Conservation (phyloP, 2,329 filamentous ascomycete species). For the Leptographium wingfieldii region DNA sequence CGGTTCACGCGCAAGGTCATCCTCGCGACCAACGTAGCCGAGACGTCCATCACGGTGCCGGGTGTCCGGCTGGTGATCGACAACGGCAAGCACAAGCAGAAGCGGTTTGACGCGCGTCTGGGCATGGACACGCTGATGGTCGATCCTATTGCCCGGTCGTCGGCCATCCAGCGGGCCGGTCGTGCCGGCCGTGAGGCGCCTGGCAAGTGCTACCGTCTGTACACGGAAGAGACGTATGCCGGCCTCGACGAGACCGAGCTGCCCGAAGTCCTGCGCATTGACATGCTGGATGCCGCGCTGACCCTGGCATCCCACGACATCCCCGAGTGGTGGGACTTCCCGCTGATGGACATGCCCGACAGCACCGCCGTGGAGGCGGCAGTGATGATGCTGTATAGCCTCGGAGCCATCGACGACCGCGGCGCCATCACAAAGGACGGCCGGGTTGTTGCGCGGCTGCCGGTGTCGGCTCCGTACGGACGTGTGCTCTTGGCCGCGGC, state of each 20-base stretch:
- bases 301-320: conserved; percentile 91
- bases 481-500: conserved; percentile 73
- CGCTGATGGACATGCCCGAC: conserved; percentile 71
- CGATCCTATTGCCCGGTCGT: conserved; percentile 85
- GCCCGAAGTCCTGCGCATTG: conserved; percentile 83
- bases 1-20: conserved; percentile 78
- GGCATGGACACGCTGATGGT: conserved; percentile 84
- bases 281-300: conserved; percentile 72
- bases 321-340: conserved; percentile 68
- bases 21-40: conserved; percentile 93
- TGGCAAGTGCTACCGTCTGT: conserved; percentile 81
- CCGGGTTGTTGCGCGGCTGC: conserved; percentile 66
- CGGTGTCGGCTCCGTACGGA: conserved; percentile 68
- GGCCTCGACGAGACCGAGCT: conserved; percentile 57
- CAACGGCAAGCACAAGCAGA: conserved; percentile 86
- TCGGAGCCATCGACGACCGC: conserved; percentile 61
- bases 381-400: conserved; percentile 63
- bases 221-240: conserved; percentile 67
- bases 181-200: conserved; percentile 86
- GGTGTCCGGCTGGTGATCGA: conserved; percentile 88
- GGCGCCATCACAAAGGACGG: conserved; percentile 66
- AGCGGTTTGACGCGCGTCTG: conserved; percentile 73
- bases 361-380: conserved; percentile 70
- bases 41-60: conserved; percentile 91
- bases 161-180: conserved; percentile 81